Evolutionary conservation across 2,329 filamentous ascomycete species (phyloP).

Genomic region (Byssochlamys sp.): DNA sequence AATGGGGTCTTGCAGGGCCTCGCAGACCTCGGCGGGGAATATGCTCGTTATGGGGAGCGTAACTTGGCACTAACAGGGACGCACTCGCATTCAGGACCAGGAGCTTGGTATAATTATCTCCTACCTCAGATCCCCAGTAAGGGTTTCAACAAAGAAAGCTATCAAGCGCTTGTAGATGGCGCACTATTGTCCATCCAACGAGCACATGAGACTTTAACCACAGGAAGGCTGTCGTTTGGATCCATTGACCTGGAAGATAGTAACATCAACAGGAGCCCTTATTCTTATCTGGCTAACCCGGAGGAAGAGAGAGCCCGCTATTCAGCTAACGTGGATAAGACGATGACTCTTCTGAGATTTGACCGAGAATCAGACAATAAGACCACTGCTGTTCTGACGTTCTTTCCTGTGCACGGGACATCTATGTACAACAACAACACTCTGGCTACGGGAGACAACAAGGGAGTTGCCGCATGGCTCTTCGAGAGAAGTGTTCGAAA

Average conservation of each 20-base stretch:
- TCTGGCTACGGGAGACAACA: conserved; percentile 86
- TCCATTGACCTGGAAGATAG: conserved; percentile 61
- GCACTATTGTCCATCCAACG: conserved; percentile 69
- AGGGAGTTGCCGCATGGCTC: conserved; percentile 78
- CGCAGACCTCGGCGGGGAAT: conserved; percentile 58
- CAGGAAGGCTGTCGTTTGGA: conserved; percentile 63
- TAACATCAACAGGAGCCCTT: conserved; percentile 82
- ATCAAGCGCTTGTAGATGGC: conserved; percentile 79
- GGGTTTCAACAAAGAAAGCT: conserved; percentile 79
- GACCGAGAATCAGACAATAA: conserved; percentile 63
- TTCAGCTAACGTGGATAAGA: conserved; percentile 58
- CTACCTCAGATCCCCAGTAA: conserved; percentile 81
- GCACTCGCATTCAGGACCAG: conserved; percentile 84
- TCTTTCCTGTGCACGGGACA: conserved; percentile 87
- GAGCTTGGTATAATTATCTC: conserved; percentile 89
- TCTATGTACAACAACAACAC: conserved; percentile 89
- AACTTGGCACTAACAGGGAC: conserved; percentile 88
- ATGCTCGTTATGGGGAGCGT: conserved; percentile 62
- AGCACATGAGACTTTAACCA: conserved; percentile 62
- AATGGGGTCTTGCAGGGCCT: conserved; percentile 77
- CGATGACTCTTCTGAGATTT: conserved; percentile 70
- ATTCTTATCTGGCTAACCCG: conserved; percentile 79
- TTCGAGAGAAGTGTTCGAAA: conserved; percentile 61
- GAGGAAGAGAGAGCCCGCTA: conserved; percentile 64
- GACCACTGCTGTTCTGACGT: conserved; percentile 71